Percentiles rank a stretch among this genome's conserved stretches.
Evolutionary conservation across 140 eudicot genomes (phyloP).

Genomic region (Cichorium intybus): DNA sequence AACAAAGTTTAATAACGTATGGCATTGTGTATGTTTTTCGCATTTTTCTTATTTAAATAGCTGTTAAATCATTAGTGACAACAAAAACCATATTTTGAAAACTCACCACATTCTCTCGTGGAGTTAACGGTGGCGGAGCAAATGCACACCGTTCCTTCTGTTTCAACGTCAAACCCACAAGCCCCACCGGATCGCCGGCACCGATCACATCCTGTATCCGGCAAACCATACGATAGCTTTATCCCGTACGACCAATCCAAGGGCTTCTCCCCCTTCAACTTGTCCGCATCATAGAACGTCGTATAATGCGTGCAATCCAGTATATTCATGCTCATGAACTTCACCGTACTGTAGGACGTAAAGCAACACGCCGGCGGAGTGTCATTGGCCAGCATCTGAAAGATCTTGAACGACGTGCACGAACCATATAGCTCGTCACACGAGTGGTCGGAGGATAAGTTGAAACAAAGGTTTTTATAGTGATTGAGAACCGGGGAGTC

Average conservation of each 20-base stretch:
- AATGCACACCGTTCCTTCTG: slow-evolving; percentile 68
- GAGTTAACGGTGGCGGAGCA: slow-evolving; percentile 64
- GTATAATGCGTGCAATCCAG: slow-evolving; percentile 89
- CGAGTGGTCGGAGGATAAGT: slow-evolving; percentile 53
- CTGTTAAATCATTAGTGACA: slow-evolving; percentile 1
- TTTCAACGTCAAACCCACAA: slow-evolving; percentile 86
- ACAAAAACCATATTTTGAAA: not conserved
- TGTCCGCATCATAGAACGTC: slow-evolving; percentile 58
- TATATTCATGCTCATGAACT: slow-evolving; percentile 85
- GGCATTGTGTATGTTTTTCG: too few relatives aligned
- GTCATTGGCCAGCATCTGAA: slow-evolving; percentile 41
- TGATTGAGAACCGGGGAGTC: slow-evolving; percentile 88
- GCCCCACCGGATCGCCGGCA: slow-evolving; percentile 75
- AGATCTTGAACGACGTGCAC: slow-evolving; percentile 71
- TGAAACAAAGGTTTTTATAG: slow-evolving; percentile 69
- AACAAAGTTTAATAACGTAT: too few relatives aligned
- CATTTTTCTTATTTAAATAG: not conserved
- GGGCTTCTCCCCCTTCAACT: slow-evolving; percentile 52
- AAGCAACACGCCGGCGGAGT: slow-evolving; percentile 87
- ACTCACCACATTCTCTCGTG: slow-evolving; percentile 71
- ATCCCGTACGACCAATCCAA: slow-evolving; percentile 92
- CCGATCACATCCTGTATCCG: slow-evolving; percentile 81
- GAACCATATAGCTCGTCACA: slow-evolving; percentile 69
- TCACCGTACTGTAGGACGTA: slow-evolving; percentile 68
- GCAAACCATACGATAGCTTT: slow-evolving; percentile 54